These are phyloP conservation scores for Plasmodium gallinaceum DNA, from an alignment of 169 alveolate species.

Conservation along the genomic window DNA sequence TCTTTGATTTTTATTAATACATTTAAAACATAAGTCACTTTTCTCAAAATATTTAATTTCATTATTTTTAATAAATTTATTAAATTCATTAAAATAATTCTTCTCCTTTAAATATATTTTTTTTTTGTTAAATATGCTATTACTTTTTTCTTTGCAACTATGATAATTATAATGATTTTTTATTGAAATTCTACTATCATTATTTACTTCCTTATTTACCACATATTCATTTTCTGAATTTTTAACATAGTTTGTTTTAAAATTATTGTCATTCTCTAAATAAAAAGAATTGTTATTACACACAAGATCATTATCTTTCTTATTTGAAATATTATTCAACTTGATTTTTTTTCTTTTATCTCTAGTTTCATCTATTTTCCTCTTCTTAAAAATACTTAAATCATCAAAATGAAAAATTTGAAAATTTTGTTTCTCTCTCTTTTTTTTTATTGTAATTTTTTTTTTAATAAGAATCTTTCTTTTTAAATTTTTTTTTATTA, in stretches of 20 bases:
- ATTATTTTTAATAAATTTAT: conserved; percentile 23
- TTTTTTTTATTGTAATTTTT: background rate
- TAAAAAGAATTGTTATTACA: background rate
- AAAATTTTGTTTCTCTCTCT: conserved; percentile 4
- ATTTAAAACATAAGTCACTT: conserved; percentile 34
- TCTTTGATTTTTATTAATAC: conserved; percentile 44
- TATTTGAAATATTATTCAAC: conserved; percentile 3
- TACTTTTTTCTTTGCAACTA: background rate
- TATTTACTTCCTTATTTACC: background rate
- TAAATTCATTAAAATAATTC: background rate
- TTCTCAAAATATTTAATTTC: conserved; percentile 13
- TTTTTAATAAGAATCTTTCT: conserved; percentile 11
- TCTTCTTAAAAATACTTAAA: conserved; percentile 19
- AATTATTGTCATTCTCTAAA: background rate
- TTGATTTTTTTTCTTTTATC: background rate
- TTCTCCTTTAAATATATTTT: background rate
- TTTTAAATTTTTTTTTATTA: background rate
- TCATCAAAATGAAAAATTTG: conserved; percentile 29
- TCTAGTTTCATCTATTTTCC: conserved; percentile 4
- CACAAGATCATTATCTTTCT: background rate
- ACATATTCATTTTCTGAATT: background rate
- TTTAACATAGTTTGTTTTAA: background rate
- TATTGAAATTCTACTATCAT: background rate
- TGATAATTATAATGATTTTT: background rate
- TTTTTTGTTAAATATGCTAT: background rate